These are phyloP conservation scores for Sophora flavescens DNA, from an alignment of 306 rosid genomes.

Conservation along the genomic window DNA sequence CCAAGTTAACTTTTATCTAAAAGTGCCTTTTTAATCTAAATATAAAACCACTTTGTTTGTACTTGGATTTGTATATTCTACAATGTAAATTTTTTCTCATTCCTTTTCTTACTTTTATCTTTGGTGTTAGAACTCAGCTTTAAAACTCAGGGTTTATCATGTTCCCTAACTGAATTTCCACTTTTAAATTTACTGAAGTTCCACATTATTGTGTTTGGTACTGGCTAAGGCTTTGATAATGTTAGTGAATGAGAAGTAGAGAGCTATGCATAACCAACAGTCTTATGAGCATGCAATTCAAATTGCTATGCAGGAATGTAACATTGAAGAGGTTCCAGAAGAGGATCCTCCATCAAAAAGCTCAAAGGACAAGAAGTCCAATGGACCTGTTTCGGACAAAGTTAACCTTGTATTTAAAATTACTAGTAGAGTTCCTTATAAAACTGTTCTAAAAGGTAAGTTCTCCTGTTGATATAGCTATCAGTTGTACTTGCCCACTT, in stretches of 20 bases:
- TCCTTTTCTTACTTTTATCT: not conserved
- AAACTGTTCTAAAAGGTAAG: conserved; percentile 91
- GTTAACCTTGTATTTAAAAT: conserved; percentile 84
- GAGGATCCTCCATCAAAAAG: conserved; percentile 78
- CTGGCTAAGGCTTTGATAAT: conserved; percentile 31
- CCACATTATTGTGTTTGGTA: not conserved
- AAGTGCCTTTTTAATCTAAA: not conserved
- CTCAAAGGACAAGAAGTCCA: conserved; percentile 91
- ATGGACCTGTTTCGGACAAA: conserved; percentile 80
- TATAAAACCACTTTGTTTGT: not conserved
- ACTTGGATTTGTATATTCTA: conserved; percentile 25
- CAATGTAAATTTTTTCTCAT: not conserved
- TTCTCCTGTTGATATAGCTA: conserved; percentile 11
- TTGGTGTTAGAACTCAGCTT: not conserved
- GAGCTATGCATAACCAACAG: conserved; percentile 13
- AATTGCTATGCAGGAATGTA: conserved; percentile 76
- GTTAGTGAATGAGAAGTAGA: conserved; percentile 3
- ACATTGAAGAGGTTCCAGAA: conserved; percentile 79
- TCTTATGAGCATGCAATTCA: conserved; percentile 27
- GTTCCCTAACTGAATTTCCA: conserved; percentile 3
- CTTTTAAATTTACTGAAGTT: conserved; percentile 27
- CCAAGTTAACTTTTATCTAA: not conserved
- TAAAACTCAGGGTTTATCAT: conserved; percentile 16
- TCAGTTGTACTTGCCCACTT: conserved; percentile 6
- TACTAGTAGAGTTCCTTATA: conserved; percentile 86